phyloP scores from a whole-genome alignment of 2,329 filamentous ascomycete genomes.

The Hymenoscyphus salicellus region DNA sequence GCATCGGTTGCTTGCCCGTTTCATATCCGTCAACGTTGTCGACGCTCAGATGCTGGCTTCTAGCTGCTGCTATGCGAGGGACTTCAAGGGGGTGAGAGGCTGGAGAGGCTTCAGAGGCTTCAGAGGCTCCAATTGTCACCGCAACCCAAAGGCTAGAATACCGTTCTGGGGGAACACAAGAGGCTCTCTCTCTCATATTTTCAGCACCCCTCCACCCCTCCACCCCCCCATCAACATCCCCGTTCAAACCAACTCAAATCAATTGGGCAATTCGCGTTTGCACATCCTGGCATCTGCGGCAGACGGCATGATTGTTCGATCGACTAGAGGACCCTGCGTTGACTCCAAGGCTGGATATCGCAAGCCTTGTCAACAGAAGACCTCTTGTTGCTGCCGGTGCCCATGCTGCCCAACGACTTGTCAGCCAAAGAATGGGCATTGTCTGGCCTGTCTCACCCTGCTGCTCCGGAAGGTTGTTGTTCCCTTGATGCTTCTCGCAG shows the following conservation, averaged over 20 bases:
- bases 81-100: not conserved
- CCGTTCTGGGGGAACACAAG: not conserved
- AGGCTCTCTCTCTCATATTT: not conserved
- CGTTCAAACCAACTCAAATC: constrained; percentile 1
- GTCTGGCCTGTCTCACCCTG: constrained; percentile 9
- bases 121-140: not conserved
- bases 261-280: constrained; percentile 35
- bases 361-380: not conserved
- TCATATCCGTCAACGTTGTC: not conserved
- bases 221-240: not conserved
- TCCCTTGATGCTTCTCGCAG: constrained; percentile 4
- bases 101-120: not conserved
- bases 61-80: not conserved
- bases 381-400: not conserved
- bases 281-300: constrained; percentile 23
- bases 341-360: constrained; percentile 3
- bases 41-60: not conserved
- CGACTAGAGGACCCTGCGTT: constrained; percentile 21
- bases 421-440: constrained; percentile 12
- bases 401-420: constrained; percentile 23
- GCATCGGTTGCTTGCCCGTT: not conserved
- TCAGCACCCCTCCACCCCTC: not conserved
- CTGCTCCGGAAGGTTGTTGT: not conserved
- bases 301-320: constrained; percentile 23
- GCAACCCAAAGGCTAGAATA: not conserved